A percentile compares a stretch with the other conserved stretches of the same genome.
Evolutionary conservation across 164 flowering plant genomes (phyloP).

Genomic region (Piper longum): DNA sequence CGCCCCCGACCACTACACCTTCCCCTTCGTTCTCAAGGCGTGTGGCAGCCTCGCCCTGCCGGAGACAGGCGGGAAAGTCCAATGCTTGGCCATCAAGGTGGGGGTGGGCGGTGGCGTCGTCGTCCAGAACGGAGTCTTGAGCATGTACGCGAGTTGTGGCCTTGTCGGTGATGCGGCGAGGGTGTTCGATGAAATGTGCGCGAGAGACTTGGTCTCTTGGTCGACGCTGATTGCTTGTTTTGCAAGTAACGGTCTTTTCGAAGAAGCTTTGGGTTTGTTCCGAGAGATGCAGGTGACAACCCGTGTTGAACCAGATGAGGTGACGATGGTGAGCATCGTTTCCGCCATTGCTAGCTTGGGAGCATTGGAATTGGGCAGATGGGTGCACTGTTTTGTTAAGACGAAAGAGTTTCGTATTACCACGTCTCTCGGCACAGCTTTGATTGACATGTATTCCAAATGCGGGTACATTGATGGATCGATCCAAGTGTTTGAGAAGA

Average conservation of each 20-base stretch:
- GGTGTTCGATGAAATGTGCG: conserved; percentile 18
- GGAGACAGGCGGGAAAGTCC: conserved; percentile 13
- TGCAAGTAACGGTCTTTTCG: conserved; percentile 15
- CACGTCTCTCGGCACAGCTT: conserved; percentile 20
- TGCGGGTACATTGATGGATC: conserved; percentile 30
- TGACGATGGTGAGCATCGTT: conserved; percentile 20
- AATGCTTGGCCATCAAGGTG: conserved; percentile 12
- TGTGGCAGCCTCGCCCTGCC: conserved; percentile 11
- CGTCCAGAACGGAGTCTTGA: conserved; percentile 18
- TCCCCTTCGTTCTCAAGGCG: conserved; percentile 21
- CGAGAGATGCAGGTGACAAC: conserved; percentile 20
- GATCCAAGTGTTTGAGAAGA: conserved; percentile 16
- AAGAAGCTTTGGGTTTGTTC: conserved; percentile 14
- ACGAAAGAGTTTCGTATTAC: conserved; percentile 17
- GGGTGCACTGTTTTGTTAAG: conserved; percentile 15
- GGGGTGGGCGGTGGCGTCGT: conserved; percentile 8
- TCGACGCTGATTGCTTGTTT: conserved; percentile 19
- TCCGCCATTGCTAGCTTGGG: conserved; percentile 22
- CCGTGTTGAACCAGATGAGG: conserved; percentile 18
- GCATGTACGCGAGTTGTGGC: conserved; percentile 23
- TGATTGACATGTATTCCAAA: conserved; percentile 27
- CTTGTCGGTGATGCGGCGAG: conserved; percentile 1
- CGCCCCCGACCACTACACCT: conserved; percentile 18
- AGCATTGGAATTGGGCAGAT: conserved; percentile 19
- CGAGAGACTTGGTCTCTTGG: conserved; percentile 19